Conservation (phyloP, 2,329 filamentous ascomycete species). For the Fusarium verrucosum region DNA sequence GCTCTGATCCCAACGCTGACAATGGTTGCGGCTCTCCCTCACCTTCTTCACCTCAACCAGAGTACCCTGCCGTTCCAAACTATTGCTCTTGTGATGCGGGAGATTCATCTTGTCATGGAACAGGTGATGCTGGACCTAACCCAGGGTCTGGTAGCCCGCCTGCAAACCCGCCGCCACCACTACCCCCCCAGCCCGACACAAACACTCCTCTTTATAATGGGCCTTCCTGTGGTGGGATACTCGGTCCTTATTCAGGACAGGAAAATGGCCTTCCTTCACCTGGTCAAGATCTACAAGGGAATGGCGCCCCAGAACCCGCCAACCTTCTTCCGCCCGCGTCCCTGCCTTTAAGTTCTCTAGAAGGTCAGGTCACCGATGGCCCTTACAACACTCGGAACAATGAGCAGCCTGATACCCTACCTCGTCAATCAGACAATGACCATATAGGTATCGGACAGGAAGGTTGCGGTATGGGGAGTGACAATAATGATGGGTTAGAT, state of each 20-base stretch:
- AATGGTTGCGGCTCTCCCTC: background rate
- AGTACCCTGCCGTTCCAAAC: background rate
- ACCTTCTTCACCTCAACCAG: slow-evolving; percentile 1
- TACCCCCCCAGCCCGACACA: background rate
- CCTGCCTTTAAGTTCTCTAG: background rate
- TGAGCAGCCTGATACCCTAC: background rate
- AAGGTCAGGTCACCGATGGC: background rate
- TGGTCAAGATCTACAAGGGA: background rate
- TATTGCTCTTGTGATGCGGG: background rate
- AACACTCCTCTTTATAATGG: background rate
- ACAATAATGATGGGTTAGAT: background rate
- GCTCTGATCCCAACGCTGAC: background rate
- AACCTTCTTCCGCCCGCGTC: background rate
- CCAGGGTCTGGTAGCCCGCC: background rate
- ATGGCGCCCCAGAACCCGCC: background rate
- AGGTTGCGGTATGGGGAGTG: background rate
- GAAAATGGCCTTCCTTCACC: background rate
- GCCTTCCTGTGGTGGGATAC: background rate
- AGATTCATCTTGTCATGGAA: background rate
- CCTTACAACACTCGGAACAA: background rate
- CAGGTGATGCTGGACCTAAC: background rate
- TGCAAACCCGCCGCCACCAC: background rate
- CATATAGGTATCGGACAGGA: background rate
- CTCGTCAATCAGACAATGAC: background rate
- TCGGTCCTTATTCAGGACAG: background rate